Evolutionary conservation across 305 asterid genomes (phyloP).

Genomic region (Coffea humblotiana): DNA sequence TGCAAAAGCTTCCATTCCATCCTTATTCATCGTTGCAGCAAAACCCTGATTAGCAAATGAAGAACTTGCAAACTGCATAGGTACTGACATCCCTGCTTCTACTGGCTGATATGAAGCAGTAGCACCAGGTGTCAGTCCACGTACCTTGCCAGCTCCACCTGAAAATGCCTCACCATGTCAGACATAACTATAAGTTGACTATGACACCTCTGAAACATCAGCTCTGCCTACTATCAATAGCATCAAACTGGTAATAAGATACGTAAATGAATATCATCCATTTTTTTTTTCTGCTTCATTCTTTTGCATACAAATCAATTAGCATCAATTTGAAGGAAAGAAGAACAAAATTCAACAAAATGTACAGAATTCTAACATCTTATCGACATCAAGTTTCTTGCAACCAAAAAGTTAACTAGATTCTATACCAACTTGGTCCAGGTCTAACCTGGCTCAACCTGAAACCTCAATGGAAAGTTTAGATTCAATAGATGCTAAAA

Average conservation of each 20-base stretch:
- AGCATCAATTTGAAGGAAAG: background rate
- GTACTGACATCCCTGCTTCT: slow-evolving; percentile 57
- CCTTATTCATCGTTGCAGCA: slow-evolving; percentile 62
- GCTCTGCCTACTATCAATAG: background rate
- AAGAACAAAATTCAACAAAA: background rate
- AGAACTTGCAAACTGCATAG: slow-evolving; percentile 71
- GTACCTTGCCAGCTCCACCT: slow-evolving; percentile 63
- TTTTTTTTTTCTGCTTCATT: background rate
- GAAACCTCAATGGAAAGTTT: background rate
- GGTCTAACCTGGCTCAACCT: background rate
- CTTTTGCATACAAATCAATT: background rate
- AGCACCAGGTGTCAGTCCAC: slow-evolving; percentile 54
- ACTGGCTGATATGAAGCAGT: slow-evolving; percentile 58
- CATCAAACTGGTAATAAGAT: background rate
- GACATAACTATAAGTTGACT: slow-evolving; percentile 15
- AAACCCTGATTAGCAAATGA: slow-evolving; percentile 65
- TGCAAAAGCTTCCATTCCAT: slow-evolving; percentile 54
- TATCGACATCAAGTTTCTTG: background rate
- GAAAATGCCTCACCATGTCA: slow-evolving; percentile 26
- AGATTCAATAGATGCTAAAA: background rate
- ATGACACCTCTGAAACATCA: background rate
- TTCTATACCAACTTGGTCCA: background rate
- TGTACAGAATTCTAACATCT: background rate
- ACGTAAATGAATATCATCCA: too few species aligned
- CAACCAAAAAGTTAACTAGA: background rate